A percentile compares a stretch with the other conserved stretches of the same genome.
phyloP scores from a whole-genome alignment of 257 asterid species.

The Eucommia ulmoides region DNA sequence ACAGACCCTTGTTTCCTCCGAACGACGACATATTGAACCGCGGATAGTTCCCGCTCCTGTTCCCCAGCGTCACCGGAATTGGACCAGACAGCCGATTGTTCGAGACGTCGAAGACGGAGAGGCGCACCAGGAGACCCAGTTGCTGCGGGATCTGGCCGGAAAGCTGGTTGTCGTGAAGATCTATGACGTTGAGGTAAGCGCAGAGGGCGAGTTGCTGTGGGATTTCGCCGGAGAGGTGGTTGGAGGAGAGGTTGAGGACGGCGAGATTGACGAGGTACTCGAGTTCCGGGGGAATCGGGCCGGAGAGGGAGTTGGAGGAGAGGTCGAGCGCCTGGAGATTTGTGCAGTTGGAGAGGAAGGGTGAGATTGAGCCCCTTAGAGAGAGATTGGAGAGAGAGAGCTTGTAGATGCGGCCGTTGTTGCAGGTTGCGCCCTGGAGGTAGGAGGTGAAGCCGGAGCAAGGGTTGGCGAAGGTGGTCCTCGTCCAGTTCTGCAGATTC shows the following conservation, averaged over 20 bases:
- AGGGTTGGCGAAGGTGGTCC: constrained; percentile 43
- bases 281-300: constrained; percentile 61
- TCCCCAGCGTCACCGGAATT: constrained; percentile 63
- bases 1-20: constrained; percentile 71
- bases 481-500: constrained; percentile 73
- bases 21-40: constrained; percentile 72
- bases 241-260: constrained; percentile 66
- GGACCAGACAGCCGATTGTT: constrained; percentile 59
- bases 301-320: constrained; percentile 67
- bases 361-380: constrained; percentile 69
- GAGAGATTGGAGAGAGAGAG: constrained; percentile 60
- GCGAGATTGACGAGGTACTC: constrained; percentile 71
- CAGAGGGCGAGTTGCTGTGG: constrained; percentile 68
- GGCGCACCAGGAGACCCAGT: constrained; percentile 56
- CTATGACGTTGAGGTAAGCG: constrained; percentile 82
- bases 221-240: constrained; percentile 53
- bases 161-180: constrained; percentile 63
- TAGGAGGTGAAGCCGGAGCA: constrained; percentile 64
- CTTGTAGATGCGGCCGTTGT: constrained; percentile 86
- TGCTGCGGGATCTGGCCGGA: constrained; percentile 69
- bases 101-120: constrained; percentile 73
- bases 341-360: constrained; percentile 82
- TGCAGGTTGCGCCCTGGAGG: constrained; percentile 88
- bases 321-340: constrained; percentile 85
- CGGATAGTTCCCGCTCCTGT: constrained; percentile 55